A percentile compares a stretch with the other conserved stretches of the same genome.
Evolutionary conservation across 768 basidiomycete species (phyloP).

Genomic region (Leccinum uliginosum): DNA sequence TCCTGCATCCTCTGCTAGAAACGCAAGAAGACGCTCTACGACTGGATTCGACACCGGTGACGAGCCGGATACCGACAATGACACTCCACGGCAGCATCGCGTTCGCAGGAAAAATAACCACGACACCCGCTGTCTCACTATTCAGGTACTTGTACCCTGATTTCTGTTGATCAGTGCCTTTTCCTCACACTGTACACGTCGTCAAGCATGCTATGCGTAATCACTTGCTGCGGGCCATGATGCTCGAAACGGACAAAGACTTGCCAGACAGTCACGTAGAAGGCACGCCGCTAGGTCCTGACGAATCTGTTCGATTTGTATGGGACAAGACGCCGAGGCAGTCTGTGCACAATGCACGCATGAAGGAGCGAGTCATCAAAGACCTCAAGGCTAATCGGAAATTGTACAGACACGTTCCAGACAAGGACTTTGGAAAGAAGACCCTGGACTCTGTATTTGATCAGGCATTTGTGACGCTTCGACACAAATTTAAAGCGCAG

Average conservation of each 20-base stretch:
- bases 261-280: conserved; percentile 63
- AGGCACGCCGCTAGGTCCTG: conserved; percentile 38
- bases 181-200: conserved; percentile 5
- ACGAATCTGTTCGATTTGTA: conserved; percentile 67
- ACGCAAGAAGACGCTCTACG: conserved; percentile 29
- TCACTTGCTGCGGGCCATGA: conserved; percentile 61
- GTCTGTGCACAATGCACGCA: conserved; percentile 66
- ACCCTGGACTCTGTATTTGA: conserved; percentile 61
- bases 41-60: conserved; percentile 36
- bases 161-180: not conserved
- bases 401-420: conserved; percentile 59
- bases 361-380: conserved; percentile 60
- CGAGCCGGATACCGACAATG: conserved; percentile 34
- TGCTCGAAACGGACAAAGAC: conserved; percentile 47
- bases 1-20: conserved; percentile 5
- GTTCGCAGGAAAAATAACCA: conserved; percentile 53
- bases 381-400: conserved; percentile 56
- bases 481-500: conserved; percentile 64
- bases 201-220: conserved; percentile 64
- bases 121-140: conserved; percentile 61
- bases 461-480: conserved; percentile 62
- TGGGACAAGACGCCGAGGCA: conserved; percentile 78
- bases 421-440: conserved; percentile 63
- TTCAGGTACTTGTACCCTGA: conserved; percentile 45
- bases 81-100: conserved; percentile 32